These are phyloP conservation scores for Boletus sp. DNA, from an alignment of 768 basidiomycete species.

Conservation along the genomic window DNA sequence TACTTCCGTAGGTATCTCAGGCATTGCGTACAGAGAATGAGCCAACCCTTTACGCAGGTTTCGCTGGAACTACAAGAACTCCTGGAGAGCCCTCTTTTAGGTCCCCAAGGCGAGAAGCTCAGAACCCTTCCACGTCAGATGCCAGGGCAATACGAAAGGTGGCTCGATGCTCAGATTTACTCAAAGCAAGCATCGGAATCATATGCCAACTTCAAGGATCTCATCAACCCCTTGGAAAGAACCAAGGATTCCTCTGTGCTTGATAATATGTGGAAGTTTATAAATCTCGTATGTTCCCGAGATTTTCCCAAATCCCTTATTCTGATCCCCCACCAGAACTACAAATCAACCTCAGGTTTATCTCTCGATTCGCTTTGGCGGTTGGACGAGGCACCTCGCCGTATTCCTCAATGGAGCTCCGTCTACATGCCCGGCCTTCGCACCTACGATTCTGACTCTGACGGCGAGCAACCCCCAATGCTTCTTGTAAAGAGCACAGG, in stretches of 20 bases:
- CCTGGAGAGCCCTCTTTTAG: conserved; percentile 59
- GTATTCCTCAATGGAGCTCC: conserved; percentile 59
- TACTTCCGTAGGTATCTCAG: conserved; percentile 39
- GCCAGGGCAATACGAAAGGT: conserved; percentile 59
- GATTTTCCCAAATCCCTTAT: background rate
- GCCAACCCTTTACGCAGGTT: conserved; percentile 37
- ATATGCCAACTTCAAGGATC: conserved; percentile 49
- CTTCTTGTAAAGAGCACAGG: conserved; percentile 10
- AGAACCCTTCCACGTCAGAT: conserved; percentile 46
- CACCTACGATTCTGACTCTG: conserved; percentile 22
- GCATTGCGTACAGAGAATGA: background rate
- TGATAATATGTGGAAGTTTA: conserved; percentile 59
- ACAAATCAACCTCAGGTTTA: conserved; percentile 46
- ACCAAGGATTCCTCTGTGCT: conserved; percentile 49
- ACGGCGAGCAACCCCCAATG: conserved; percentile 20
- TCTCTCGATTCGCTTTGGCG: conserved; percentile 65
- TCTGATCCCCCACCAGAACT: conserved; percentile 48
- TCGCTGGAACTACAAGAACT: conserved; percentile 64
- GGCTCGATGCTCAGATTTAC: conserved; percentile 65
- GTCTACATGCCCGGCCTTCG: conserved; percentile 31
- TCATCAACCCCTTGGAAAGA: conserved; percentile 56
- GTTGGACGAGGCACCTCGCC: conserved; percentile 47
- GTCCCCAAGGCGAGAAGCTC: conserved; percentile 52
- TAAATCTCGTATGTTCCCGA: conserved; percentile 50
- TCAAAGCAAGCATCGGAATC: conserved; percentile 56